Conservation (phyloP, 257 asterid species). For the Voacanga thouarsii region DNA sequence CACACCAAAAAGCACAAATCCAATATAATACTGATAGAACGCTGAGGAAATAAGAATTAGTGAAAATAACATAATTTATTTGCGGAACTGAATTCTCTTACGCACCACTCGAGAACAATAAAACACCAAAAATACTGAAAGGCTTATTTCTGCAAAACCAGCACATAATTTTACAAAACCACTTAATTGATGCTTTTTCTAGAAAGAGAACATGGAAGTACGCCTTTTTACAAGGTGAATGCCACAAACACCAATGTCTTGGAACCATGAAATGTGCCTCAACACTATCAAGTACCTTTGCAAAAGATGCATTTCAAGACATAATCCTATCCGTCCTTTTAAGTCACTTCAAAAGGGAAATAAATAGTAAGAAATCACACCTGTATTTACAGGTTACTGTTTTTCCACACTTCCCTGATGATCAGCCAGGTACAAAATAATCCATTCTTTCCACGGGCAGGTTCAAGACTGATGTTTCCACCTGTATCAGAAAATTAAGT, state of each 20-base stretch:
- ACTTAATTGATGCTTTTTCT: no score
- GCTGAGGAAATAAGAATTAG: no score
- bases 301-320: not conserved
- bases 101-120: no score
- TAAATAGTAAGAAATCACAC: not conserved
- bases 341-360: not conserved
- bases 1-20: no score
- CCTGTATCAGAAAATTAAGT: constrained; percentile 34
- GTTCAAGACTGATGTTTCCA: constrained; percentile 75
- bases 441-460: constrained; percentile 92
- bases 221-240: not conserved
- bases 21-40: no score
- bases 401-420: not conserved
- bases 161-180: no score
- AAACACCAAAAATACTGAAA: no score
- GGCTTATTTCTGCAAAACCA: no score
- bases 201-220: not conserved
- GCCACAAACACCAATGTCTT: not conserved
- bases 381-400: not conserved
- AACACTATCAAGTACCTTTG: not conserved
- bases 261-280: not conserved
- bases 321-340: not conserved
- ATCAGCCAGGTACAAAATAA: constrained; percentile 77
- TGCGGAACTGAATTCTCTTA: no score
- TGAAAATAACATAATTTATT: no score